Base-by-base conservation (phyloP, 768 basidiomycete genomes). In the Leccinum broughii region DNA sequence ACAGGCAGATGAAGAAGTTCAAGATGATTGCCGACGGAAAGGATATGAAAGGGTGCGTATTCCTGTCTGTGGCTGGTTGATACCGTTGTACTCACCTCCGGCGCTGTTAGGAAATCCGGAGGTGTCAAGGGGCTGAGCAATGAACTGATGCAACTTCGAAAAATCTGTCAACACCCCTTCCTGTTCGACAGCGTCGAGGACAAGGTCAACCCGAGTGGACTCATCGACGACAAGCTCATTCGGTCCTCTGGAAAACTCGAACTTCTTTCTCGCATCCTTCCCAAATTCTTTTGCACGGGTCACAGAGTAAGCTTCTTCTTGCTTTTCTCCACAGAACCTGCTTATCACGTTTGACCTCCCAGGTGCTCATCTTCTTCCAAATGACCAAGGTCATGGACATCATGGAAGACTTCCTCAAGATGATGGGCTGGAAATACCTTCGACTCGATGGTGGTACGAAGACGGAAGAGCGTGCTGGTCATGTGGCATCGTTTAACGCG, bases 361-460 rank as follows among this genome's bases (percentile, higher is more conserved):
- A 94, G 91, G 93, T 96, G 51, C 86, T 99, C 58, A 98, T 99
- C 67, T 98, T 99, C 86, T 98, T 98, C 88, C 97, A 99, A 77
- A 98, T 98, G 97, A 98, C 95, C 15, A 92, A 94, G 70, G 93
- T 98, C 67, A 97, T 98, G 95, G 93, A 96, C 63, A 95, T 97
- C 72, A 93, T 96, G 86, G 93, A 93, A 68, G 95, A 98, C 68
- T 98, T 95, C 69, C 76, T 97, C 69, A 92, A 90, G 72, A 88
- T 88, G 82, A 86, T 88, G 84, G 83, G 84, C 4, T 93, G 85
- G 84, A 89, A 91, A 66, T 89, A 92, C 73, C 86, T 96, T 55
- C 91, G 95, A 66, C 81, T 98, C n/a, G 95, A 98, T 74, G 95
- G 95, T 80, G 89, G 92, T 13, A 98, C 95, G 22, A 96, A 96